Evolutionary conservation across 2,329 filamentous ascomycete genomes (phyloP).

Genomic region (Clarireedia monteithiana): DNA sequence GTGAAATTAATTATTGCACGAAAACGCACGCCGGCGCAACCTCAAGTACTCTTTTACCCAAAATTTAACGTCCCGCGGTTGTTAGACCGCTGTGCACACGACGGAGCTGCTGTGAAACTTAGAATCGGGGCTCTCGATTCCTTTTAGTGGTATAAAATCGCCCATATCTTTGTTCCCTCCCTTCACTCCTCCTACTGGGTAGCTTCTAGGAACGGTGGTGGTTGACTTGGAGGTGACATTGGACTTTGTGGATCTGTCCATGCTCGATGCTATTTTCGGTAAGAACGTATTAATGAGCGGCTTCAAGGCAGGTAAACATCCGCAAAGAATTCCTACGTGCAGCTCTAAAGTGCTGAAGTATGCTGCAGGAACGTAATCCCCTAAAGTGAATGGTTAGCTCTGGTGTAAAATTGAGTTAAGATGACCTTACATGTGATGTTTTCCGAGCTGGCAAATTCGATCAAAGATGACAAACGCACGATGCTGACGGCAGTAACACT

Average conservation of each 20-base stretch:
- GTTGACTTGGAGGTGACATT: neutral
- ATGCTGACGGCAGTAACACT: neutral
- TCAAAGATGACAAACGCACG: neutral
- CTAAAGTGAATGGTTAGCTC: neutral
- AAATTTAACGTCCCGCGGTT: neutral
- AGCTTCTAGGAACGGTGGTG: neutral
- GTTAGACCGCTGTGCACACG: neutral
- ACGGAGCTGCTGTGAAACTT: neutral
- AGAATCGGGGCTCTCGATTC: neutral
- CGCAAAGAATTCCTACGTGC: neutral
- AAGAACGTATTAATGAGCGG: neutral
- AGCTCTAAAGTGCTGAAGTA: conserved; percentile 1
- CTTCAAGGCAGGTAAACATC: neutral
- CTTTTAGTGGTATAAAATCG: neutral
- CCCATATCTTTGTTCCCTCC: neutral
- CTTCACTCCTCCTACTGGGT: neutral
- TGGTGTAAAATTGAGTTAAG: neutral
- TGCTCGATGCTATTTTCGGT: neutral
- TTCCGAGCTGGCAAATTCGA: neutral
- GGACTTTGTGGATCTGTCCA: neutral
- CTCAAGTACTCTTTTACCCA: neutral
- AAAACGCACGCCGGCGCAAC: neutral
- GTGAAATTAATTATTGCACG: neutral
- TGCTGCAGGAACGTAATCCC: neutral
- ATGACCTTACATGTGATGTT: neutral